Conservation (phyloP, 108 stramenopile species). For the Skeletonema menzelii region DNA sequence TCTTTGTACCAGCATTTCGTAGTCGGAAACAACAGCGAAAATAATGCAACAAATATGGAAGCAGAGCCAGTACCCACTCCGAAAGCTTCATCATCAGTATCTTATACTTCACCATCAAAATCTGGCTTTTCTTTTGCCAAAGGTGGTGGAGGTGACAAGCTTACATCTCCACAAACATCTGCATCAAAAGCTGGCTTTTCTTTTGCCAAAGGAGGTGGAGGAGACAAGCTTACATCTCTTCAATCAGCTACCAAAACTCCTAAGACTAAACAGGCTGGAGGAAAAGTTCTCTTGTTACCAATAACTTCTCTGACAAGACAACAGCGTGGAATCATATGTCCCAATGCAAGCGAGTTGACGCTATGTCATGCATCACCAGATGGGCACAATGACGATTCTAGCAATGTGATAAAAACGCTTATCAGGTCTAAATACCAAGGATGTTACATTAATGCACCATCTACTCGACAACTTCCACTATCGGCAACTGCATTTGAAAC, state of each 20-base stretch:
- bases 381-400: neutral
- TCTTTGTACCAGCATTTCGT: neutral
- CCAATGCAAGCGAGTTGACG: constrained; percentile 27
- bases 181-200: constrained; percentile 53
- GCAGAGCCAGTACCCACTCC: constrained; percentile 55
- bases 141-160: constrained; percentile 57
- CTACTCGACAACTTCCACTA: constrained; percentile 1
- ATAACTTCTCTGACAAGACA: constrained; percentile 13
- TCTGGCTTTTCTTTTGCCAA: constrained; percentile 67
- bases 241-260: constrained; percentile 1
- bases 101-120: constrained; percentile 33
- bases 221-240: constrained; percentile 40
- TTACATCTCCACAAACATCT: constrained; percentile 23
- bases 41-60: constrained; percentile 48
- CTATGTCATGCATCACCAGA: constrained; percentile 13
- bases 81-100: constrained; percentile 36
- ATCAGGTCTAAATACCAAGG: constrained; percentile 37
- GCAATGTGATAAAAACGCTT: constrained; percentile 33
- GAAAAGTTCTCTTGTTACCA: constrained; percentile 22
- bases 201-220: constrained; percentile 69
- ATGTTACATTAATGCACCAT: constrained; percentile 15
- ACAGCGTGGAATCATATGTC: constrained; percentile 16
- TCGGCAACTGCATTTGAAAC: constrained; percentile 10
- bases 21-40: neutral
- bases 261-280: neutral